Evolutionary conservation across 139 green algal genomes (phyloP).

Genomic region (Closterium sp.): DNA sequence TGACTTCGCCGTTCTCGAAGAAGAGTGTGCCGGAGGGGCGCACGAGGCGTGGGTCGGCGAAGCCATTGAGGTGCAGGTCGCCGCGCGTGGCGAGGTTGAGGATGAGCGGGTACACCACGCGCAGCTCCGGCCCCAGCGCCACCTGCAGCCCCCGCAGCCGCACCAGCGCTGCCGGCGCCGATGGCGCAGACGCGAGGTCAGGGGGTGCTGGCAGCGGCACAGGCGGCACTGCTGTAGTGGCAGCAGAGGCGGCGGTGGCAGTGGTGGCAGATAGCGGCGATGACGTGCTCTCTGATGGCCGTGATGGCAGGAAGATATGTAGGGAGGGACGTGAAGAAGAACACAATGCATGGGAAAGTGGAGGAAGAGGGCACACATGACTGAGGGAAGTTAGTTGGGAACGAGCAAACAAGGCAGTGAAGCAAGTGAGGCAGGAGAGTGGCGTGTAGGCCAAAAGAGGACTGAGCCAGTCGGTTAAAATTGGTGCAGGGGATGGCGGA

Average conservation of each 20-base stretch:
- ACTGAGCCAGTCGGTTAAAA: neutral
- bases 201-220: neutral
- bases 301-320: neutral
- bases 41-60: constrained; percentile 59
- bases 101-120: constrained; percentile 86
- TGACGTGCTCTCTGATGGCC: neutral
- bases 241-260: neutral
- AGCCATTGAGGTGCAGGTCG: constrained; percentile 69
- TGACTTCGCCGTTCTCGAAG: constrained; percentile 83
- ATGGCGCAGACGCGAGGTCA: neutral
- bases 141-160: constrained; percentile 59
- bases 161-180: neutral
- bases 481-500: neutral
- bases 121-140: constrained; percentile 82
- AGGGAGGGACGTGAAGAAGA: neutral
- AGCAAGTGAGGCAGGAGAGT: neutral
- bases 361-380: neutral
- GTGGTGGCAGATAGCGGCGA: neutral
- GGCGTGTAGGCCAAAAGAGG: neutral
- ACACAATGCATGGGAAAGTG: neutral
- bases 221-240: neutral
- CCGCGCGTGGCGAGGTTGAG: constrained; percentile 55
- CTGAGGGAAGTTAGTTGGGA: neutral
- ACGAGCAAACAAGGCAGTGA: neutral
- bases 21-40: constrained; percentile 59